phyloP scores from a whole-genome alignment of 441 rosid species.

The Brassica balearica region DNA sequence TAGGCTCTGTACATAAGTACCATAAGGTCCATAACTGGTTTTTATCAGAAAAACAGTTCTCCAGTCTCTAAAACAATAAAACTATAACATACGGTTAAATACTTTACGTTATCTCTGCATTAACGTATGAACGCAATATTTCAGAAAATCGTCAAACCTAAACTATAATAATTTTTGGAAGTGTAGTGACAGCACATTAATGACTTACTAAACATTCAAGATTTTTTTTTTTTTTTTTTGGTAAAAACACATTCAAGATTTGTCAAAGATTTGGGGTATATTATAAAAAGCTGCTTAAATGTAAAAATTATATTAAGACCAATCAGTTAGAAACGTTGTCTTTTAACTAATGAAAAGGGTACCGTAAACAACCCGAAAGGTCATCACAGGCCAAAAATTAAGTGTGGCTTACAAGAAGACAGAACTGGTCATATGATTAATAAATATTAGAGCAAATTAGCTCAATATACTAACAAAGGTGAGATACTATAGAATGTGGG shows the following conservation, averaged over 20 bases:
- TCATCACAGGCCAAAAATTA: slow-evolving; percentile 17
- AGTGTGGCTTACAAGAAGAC: slow-evolving; percentile 28
- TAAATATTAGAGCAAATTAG: background rate
- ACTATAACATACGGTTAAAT: background rate
- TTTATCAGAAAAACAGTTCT: background rate
- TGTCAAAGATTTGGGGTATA: slow-evolving; percentile 25
- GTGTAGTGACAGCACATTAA: slow-evolving; percentile 23
- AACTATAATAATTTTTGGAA: slow-evolving; percentile 14
- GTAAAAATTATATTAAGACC: background rate
- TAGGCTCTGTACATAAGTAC: background rate
- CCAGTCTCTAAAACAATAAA: background rate
- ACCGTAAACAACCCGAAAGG: slow-evolving; percentile 30
- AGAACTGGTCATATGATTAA: slow-evolving; percentile 18
- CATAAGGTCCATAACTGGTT: background rate
- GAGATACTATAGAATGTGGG: no score
- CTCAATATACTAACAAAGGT: no score
- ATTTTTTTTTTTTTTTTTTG: no score
- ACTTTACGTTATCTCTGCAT: slow-evolving; percentile 23
- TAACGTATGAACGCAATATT: slow-evolving; percentile 26
- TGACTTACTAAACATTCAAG: slow-evolving; percentile 5
- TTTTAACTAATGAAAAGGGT: slow-evolving; percentile 18
- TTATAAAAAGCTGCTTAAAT: background rate
- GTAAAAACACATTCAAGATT: slow-evolving; percentile 19
- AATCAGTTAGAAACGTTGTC: slow-evolving; percentile 10
- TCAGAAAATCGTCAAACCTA: slow-evolving; percentile 20